Evolutionary conservation across 2,329 filamentous ascomycete species (phyloP).

Genomic region (Phaeomoniella chlamydospora): DNA sequence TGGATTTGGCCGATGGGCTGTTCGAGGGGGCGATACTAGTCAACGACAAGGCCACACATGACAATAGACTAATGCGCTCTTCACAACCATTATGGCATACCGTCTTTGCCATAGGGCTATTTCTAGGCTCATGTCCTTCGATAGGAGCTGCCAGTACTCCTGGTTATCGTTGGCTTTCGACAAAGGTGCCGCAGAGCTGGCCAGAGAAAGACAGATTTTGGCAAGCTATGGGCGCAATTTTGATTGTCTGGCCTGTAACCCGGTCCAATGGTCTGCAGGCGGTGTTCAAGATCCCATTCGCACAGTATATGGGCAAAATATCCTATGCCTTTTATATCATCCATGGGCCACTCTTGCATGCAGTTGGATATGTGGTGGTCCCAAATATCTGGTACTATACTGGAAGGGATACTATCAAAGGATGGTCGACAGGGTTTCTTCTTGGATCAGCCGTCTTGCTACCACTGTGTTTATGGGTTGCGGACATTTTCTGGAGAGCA

Average conservation of each 20-base stretch:
- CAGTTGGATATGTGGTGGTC: constrained; percentile 4
- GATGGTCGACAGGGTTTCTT: constrained; percentile 21
- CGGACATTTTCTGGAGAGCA: constrained; percentile 44
- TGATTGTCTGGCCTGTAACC: constrained; percentile 1
- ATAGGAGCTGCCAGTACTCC: too few relatives aligned
- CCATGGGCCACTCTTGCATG: constrained; percentile 8
- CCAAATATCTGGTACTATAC: constrained; percentile 13
- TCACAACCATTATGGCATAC: too few relatives aligned
- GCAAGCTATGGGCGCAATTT: constrained; percentile 2
- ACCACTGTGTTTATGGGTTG: constrained; percentile 34
- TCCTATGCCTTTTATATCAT: constrained; percentile 17
- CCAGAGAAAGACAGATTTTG: constrained; percentile 6
- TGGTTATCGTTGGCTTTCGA: too few relatives aligned
- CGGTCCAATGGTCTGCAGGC: constrained; percentile 8
- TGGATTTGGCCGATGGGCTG: neutral
- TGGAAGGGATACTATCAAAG: constrained; percentile 20
- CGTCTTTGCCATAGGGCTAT: too few relatives aligned
- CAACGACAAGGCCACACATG: too few relatives aligned
- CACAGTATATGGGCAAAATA: constrained; percentile 16
- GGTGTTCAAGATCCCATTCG: constrained; percentile 8
- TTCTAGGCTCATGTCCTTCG: too few relatives aligned
- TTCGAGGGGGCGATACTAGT: too few relatives aligned
- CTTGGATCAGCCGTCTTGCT: constrained; percentile 25
- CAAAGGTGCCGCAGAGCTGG: too few relatives aligned
- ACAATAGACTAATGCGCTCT: too few relatives aligned